phyloP scores from a whole-genome alignment of 106 monocot genomes.

The Posidonia australis region DNA sequence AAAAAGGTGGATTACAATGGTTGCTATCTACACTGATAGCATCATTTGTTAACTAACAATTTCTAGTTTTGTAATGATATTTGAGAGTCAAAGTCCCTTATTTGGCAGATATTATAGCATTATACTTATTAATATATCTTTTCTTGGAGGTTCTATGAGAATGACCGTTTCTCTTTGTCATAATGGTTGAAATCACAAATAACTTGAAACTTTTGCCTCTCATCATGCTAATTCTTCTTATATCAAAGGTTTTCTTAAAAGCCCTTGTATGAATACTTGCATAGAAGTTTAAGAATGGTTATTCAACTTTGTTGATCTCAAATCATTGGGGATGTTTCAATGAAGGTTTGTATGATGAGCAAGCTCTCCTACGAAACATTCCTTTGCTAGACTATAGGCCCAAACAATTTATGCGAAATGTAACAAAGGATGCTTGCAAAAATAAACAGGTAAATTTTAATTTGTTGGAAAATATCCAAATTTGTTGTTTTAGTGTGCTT shows the following conservation, averaged over 20 bases:
- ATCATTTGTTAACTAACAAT: too few relatives aligned
- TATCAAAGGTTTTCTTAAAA: constrained; percentile 64
- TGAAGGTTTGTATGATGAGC: constrained; percentile 88
- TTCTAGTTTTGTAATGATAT: too few relatives aligned
- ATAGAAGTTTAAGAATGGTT: not conserved
- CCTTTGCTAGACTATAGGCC: constrained; percentile 91
- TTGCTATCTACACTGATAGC: not conserved
- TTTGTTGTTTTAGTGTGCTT: not conserved
- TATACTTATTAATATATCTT: too few relatives aligned
- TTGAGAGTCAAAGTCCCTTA: too few relatives aligned
- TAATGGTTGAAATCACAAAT: constrained; percentile 99
- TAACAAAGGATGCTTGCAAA: constrained; percentile 75
- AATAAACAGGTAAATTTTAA: constrained; percentile 51
- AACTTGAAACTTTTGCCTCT: constrained; percentile 88
- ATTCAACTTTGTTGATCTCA: constrained; percentile 12
- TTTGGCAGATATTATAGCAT: too few relatives aligned
- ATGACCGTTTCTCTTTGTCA: constrained; percentile 99
- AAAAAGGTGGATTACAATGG: constrained; percentile 47
- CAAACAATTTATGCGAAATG: constrained; percentile 82
- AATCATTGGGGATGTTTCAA: constrained; percentile 99
- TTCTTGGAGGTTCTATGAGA: constrained; percentile 96
- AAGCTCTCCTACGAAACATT: constrained; percentile 77
- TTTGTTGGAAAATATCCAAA: not conserved
- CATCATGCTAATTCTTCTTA: constrained; percentile 98
- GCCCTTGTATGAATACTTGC: not conserved